Percentiles rank a stretch among this genome's conserved stretches.
phyloP scores from a whole-genome alignment of 148 eudicot species.

The Camellia lanceoleosa region DNA sequence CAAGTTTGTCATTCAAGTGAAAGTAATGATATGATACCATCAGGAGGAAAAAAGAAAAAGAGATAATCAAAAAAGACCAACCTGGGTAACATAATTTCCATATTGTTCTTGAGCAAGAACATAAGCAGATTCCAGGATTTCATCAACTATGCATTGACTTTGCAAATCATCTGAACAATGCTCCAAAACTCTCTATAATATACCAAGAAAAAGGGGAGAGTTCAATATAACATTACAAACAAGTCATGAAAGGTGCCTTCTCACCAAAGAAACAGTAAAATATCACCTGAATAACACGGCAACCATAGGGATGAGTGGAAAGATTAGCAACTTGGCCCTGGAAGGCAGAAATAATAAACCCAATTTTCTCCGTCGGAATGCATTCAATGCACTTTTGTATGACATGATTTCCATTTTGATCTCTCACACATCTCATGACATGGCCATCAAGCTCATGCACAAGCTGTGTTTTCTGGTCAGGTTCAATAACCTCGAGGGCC shows the following conservation, averaged over 20 bases:
- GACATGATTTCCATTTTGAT: constrained; percentile 96
- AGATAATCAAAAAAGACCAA: constrained; percentile 23
- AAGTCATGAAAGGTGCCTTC: constrained; percentile 4
- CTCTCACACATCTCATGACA: constrained; percentile 79
- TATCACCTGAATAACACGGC: constrained; percentile 90
- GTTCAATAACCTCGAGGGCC: constrained; percentile 91
- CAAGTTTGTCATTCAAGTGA: neutral
- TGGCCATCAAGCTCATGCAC: constrained; percentile 88
- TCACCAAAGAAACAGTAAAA: neutral
- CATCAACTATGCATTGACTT: constrained; percentile 76
- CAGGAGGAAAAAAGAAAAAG: neutral
- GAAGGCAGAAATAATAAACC: constrained; percentile 72
- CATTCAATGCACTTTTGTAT: constrained; percentile 91
- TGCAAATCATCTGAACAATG: constrained; percentile 63
- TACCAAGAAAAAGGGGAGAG: neutral
- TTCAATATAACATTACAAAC: neutral
- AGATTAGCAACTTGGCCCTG: constrained; percentile 68
- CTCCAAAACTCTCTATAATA: constrained; percentile 74
- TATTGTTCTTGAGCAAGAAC: constrained; percentile 91
- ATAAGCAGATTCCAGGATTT: constrained; percentile 77
- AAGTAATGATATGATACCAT: neutral
- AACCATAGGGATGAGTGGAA: constrained; percentile 94
- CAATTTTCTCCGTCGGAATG: constrained; percentile 66
- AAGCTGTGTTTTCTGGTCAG: constrained; percentile 76
- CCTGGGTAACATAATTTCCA: constrained; percentile 97